phyloP scores from a whole-genome alignment of 2,329 filamentous ascomycete genomes.

The Periconia macrospinosa region DNA sequence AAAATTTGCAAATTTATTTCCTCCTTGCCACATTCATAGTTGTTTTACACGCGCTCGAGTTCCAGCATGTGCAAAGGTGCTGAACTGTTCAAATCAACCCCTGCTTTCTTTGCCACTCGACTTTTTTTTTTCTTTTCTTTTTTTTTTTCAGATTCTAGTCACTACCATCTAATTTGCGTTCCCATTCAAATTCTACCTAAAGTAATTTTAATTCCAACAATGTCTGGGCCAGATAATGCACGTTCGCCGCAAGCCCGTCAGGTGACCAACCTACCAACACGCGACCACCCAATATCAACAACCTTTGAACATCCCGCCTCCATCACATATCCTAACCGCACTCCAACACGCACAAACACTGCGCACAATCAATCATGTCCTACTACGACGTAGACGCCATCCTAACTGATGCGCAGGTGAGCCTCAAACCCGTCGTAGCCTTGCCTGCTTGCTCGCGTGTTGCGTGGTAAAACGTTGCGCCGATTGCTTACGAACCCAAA shows the following conservation, averaged over 20 bases:
- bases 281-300: background rate
- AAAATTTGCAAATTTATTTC: too few relatives aligned
- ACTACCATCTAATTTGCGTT: too few relatives aligned
- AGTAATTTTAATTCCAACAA: background rate
- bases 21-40: too few relatives aligned
- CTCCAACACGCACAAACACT: background rate
- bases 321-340: too few relatives aligned
- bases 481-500: constrained; percentile 5
- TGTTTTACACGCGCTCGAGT: too few relatives aligned
- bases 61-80: too few relatives aligned
- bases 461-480: background rate
- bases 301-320: background rate
- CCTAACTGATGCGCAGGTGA: constrained; percentile 79
- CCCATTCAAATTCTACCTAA: too few relatives aligned
- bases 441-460: background rate
- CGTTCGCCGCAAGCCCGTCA: background rate
- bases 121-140: too few relatives aligned
- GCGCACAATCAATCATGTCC: constrained; percentile 29
- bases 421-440: background rate
- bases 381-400: constrained; percentile 88
- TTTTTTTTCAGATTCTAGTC: too few relatives aligned
- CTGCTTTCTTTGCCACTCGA: too few relatives aligned
- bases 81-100: too few relatives aligned
- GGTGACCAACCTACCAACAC: background rate
- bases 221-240: background rate